Evolutionary conservation across 2,329 filamentous ascomycete species (phyloP), one percentile per base, ranked within the genome.

Genomic region (Fusarium cyanostomum): DNA sequence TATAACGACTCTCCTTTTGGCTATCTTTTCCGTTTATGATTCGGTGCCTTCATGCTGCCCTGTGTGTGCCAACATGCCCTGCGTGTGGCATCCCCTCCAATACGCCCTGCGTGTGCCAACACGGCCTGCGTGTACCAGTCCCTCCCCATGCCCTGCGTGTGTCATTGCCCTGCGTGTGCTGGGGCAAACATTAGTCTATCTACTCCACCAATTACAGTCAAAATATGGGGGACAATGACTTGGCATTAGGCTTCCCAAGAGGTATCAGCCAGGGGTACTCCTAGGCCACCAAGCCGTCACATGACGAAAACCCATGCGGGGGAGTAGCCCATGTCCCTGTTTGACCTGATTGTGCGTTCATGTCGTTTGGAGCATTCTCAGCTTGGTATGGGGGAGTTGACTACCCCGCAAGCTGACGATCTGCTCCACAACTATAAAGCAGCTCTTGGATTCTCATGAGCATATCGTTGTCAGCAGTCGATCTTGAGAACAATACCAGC

Each of bases 81-180:
- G 52, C 27, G 51, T 50, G 43, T 50, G 31, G 11, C 49, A n/a
- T 34, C 18, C 15, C n/a, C 8, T 27, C 16, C 30, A 13, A 4
- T 16, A 27, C 30, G 55, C 55, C 55, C 55, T 62, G 58, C 45
- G 59, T 62, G 59, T 60, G 28, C 41, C 34, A 39, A 11, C 13
- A 34, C 31, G 45, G 24, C 45, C 45, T 49, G 45, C 24, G 45
- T 49, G 45, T 49, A 31, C 26, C 49, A 21, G 16, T 12, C 24
- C 28, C 26, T 11, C 18, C 26, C n/a, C 38, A 13, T 41, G 45
- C 52, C 52, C 46, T 56, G 46, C 37, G 46, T 56, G 46, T 34
- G 34, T 34, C 48, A 53, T 4, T 52, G 48, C 53, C 53, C 53
- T 56, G 48, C 27, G 42, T 49, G 42, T 53, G 42, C 12, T 12